Evolutionary conservation across 129 eudicot species (phyloP), one percentile per base, ranked within the genome.

Genomic region (Sambucus nigra): DNA sequence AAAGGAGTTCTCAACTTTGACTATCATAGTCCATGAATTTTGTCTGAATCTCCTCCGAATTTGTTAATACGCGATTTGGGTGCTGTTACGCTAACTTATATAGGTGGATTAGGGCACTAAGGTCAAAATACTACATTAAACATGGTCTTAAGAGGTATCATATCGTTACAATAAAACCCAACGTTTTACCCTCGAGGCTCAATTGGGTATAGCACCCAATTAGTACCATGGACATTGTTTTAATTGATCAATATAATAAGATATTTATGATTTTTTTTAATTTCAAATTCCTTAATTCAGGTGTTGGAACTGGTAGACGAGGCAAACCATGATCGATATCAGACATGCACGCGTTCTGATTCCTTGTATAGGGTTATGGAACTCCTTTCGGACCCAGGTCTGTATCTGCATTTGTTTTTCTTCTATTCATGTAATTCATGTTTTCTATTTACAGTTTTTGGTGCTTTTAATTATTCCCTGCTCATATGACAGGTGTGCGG

Each of bases 321-420:
- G 17, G 69, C 68, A 33, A 31, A 64, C 12, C 72, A 24, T 24
- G 29, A 33, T 39, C 55, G 81, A 26, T 84, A 64, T 61, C 73
- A 64, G 27, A 73, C 78, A 41, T 84, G 94, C 67, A 76, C 74
- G 8, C 78, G 79, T 57, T 69, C 69, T 24, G 94, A 84, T 70
- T 64, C 94, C 53, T 68, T 84, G 61, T 73, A 63, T 27, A 59
- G 68, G 19, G 81, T 76, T 31, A 80, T 84, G 67, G 59, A 67
- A 69, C 79, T 80, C 63, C 84, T 84, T 41, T 79, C 88, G 12
- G 75, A 73, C 50, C 88, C 87, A 64, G 75, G 94, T 80, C 51
- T 20, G 61, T 67, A 44, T 35, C 1, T 6, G 16, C 18, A 1
- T 17, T 54, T 35, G 11, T 14, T 23, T 8, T 53, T 49, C 40